phyloP scores from a whole-genome alignment of 352 stramenopile species.

The Globisporangium viniferum region DNA sequence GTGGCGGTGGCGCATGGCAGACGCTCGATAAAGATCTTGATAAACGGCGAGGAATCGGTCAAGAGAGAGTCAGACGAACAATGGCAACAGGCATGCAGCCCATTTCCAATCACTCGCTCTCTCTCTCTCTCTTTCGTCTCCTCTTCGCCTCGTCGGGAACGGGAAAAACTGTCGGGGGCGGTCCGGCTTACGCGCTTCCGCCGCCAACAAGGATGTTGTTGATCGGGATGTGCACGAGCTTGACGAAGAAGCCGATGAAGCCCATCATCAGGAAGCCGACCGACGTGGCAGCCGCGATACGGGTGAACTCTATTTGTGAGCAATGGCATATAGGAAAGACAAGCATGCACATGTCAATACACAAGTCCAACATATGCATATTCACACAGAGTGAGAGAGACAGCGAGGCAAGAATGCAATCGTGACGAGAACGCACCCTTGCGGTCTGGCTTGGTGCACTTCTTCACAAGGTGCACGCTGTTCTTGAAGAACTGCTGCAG shows the following conservation, averaged over 20 bases:
- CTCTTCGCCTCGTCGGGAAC: background rate
- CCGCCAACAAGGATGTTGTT: constrained; percentile 99
- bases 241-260: constrained; percentile 99
- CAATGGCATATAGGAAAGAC: constrained; percentile 11
- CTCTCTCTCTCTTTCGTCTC: background rate
- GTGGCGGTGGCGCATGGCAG: background rate
- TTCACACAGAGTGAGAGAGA: background rate
- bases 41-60: background rate
- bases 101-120: background rate
- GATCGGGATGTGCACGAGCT: constrained; percentile 99
- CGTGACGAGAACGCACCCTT: constrained; percentile 77
- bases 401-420: background rate
- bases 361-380: too few species aligned
- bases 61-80: background rate
- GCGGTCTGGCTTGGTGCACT: constrained; percentile 98
- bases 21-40: background rate
- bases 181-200: constrained; percentile 58
- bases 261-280: constrained; percentile 99
- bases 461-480: constrained; percentile 97
- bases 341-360: constrained; percentile 10
- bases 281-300: constrained; percentile 93
- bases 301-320: constrained; percentile 88
- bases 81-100: background rate
- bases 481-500: constrained; percentile 97
- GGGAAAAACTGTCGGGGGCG: background rate